phyloP scores from a whole-genome alignment of 1,284 basidiomycete species.

The Sanghuangporus weigelae region DNA sequence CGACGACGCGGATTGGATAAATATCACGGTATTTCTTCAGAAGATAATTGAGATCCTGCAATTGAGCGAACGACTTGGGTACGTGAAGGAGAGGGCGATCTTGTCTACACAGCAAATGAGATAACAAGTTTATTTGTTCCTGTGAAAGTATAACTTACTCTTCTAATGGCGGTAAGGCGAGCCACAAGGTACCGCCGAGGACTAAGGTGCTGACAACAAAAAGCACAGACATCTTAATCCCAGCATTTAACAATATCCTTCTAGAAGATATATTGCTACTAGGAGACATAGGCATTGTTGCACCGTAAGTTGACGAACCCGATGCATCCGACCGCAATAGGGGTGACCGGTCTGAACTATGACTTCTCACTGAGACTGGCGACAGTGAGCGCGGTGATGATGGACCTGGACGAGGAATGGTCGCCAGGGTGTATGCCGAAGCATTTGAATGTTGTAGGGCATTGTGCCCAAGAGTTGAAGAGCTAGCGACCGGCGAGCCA shows the following conservation, averaged over 20 bases:
- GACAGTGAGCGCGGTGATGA: slow-evolving; percentile 28
- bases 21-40: slow-evolving; percentile 87
- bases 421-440: slow-evolving; percentile 62
- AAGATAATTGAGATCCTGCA: slow-evolving; percentile 75
- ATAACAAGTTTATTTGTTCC: not conserved
- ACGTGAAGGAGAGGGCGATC: slow-evolving; percentile 73
- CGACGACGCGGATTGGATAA: slow-evolving; percentile 74
- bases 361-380: slow-evolving; percentile 18
- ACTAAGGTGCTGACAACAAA: slow-evolving; percentile 67
- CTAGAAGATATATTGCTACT: slow-evolving; percentile 37
- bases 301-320: slow-evolving; percentile 45
- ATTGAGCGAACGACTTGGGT: slow-evolving; percentile 78
- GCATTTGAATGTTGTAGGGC: slow-evolving; percentile 30
- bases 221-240: slow-evolving; percentile 75
- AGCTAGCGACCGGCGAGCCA: not conserved
- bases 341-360: slow-evolving; percentile 11
- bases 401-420: slow-evolving; percentile 39
- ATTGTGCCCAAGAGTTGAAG: not conserved
- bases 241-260: slow-evolving; percentile 68
- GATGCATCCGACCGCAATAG: slow-evolving; percentile 28
- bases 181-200: slow-evolving; percentile 70
- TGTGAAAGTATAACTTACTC: slow-evolving; percentile 44
- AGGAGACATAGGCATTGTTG: slow-evolving; percentile 37
- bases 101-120: slow-evolving; percentile 37
- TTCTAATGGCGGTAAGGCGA: slow-evolving; percentile 75